These are phyloP conservation scores for Penicillium angulare DNA, from an alignment of 495 filamentous ascomycete species.

Conservation along the genomic window DNA sequence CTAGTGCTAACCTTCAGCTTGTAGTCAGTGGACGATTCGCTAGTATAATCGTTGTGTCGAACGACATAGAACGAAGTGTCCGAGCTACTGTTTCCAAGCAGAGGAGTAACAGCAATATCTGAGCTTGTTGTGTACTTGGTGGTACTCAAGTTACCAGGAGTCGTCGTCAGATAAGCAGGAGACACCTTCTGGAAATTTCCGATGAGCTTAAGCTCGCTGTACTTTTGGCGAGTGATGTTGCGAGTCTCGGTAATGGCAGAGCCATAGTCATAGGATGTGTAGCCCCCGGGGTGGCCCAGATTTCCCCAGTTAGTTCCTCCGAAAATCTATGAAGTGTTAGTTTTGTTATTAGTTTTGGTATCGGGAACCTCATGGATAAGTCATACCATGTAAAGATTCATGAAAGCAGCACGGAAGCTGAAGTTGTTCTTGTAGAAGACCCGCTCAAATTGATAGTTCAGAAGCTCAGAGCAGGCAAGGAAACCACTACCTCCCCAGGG, in stretches of 20 bases:
- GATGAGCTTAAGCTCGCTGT: slow-evolving; percentile 72
- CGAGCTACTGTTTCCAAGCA: slow-evolving; percentile 48
- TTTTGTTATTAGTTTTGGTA: slow-evolving; percentile 29
- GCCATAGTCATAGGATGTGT: slow-evolving; percentile 74
- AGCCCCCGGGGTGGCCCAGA: slow-evolving; percentile 67
- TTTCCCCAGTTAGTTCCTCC: slow-evolving; percentile 90
- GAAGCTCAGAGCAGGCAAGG: slow-evolving; percentile 57
- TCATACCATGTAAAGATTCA: slow-evolving; percentile 69
- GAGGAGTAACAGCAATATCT: slow-evolving; percentile 56
- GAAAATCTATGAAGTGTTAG: slow-evolving; percentile 52
- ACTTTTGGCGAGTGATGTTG: slow-evolving; percentile 68
- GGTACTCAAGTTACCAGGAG: slow-evolving; percentile 48
- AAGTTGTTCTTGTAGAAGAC: slow-evolving; percentile 82
- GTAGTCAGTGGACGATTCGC: slow-evolving; percentile 55
- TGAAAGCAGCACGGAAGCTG: slow-evolving; percentile 57
- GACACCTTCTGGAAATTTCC: slow-evolving; percentile 70
- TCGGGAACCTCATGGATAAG: neutral
- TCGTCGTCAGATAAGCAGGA: slow-evolving; percentile 60
- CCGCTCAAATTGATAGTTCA: slow-evolving; percentile 69
- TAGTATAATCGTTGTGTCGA: slow-evolving; percentile 61
- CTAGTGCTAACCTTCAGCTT: slow-evolving; percentile 61
- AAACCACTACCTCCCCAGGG: slow-evolving; percentile 73
- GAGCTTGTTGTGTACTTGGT: slow-evolving; percentile 47
- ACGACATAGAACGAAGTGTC: slow-evolving; percentile 62
- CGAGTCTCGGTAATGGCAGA: slow-evolving; percentile 67